These are phyloP conservation scores for Thuja plicata DNA, from an alignment of 83 land plant species.

Conservation along the genomic window DNA sequence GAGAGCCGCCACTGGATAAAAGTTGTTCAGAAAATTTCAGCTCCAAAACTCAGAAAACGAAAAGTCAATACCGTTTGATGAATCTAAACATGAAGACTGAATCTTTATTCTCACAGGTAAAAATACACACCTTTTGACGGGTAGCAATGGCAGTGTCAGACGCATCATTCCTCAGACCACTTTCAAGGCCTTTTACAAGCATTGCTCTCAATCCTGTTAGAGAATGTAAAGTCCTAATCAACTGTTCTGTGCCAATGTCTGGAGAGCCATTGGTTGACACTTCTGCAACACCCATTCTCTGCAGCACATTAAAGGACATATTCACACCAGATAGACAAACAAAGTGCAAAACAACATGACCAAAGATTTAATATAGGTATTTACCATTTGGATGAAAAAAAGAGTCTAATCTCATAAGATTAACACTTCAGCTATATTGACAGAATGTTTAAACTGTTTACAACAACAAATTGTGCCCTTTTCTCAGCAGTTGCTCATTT, in stretches of 20 bases:
- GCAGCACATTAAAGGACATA: not conserved
- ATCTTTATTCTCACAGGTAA: not conserved
- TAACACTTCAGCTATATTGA: not conserved
- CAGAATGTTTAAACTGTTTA: not conserved
- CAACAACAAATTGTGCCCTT: not conserved
- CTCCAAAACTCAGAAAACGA: not conserved
- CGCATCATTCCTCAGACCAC: slow-evolving; percentile 97
- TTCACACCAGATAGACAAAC: not conserved
- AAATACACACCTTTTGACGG: slow-evolving; percentile 80
- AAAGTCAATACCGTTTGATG: not conserved
- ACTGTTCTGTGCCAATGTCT: slow-evolving; percentile 23
- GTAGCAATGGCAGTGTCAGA: slow-evolving; percentile 92
- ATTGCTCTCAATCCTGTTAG: slow-evolving; percentile 63
- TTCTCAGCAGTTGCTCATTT: not conserved
- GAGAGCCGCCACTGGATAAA: slow-evolving; percentile 88
- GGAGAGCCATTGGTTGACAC: slow-evolving; percentile 22
- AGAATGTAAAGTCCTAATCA: slow-evolving; percentile 63
- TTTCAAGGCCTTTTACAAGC: slow-evolving; percentile 84
- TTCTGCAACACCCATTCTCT: slow-evolving; percentile 60
- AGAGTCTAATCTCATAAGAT: not conserved
- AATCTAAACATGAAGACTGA: not conserved
- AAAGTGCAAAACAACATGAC: not conserved
- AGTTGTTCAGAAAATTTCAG: not conserved
- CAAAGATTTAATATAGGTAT: not conserved
- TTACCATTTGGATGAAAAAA: not conserved